Evolutionary conservation across 805 yeast genomes (phyloP), one percentile per base, ranked within the genome.

Genomic region (Wickerhamiella musiphila): DNA sequence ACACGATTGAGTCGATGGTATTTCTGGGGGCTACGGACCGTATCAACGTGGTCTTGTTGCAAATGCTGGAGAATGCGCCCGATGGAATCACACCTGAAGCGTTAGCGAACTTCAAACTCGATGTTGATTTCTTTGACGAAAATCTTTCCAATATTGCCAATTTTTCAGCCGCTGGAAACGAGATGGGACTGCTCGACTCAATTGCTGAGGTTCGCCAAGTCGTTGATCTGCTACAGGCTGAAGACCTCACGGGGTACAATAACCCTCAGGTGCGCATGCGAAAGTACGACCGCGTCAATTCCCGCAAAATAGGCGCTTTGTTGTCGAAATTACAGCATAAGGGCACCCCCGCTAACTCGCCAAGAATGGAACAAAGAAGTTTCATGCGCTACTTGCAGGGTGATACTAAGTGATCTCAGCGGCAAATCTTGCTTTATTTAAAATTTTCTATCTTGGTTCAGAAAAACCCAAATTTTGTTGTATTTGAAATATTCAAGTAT

Each of bases 11-110:
- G 43, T 73, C 86, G 3, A 57, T 83, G 37, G 68, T 92, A n/a
- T 66, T 84, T 38, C 73, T 82, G 42, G 68, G 93, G 48, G 82
- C 86, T 18, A 81, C 79, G 50, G 96, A 84, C 56, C 73, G 78
- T 41, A 66, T 90, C 37, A 73, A 92, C 0, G 68, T 73, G 25
- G 69, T 73, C 39, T 69, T 86, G 50, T 59, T 78, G 39, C 63
- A 65, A 27, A 58, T 84, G 37, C 58, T 70, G 28, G 54, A 63
- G 23, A 64, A 65, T 13, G 67, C 72, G 1, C 65, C 63, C 1
- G 51, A 60, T 2, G 50, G 57, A 8, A 71, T 70, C 42, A 72
- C 82, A 14, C 59, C 61, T 15, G 73, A 57, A 35, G 76, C 86
- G 0, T 58, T 74, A 5, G 56, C 56, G 29, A 84, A 83, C 51